Conservation (phyloP, 2,329 filamentous ascomycete genomes). For the Penicillium sp. region DNA sequence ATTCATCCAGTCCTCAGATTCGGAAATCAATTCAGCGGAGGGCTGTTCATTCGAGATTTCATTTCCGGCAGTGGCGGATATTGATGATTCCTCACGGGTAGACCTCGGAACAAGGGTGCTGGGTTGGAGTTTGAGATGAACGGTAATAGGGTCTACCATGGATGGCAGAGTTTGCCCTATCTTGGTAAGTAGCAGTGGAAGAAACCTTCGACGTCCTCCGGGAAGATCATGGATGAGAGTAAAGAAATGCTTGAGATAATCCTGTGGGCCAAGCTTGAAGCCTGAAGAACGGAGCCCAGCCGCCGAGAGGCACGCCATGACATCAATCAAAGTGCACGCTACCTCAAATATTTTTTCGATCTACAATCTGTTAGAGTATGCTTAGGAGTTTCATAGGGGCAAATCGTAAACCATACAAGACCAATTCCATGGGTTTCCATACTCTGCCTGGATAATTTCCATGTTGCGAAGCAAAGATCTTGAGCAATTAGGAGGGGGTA, state of each 20-base stretch:
- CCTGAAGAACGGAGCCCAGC: slow-evolving; percentile 59
- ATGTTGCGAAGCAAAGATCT: slow-evolving; percentile 63
- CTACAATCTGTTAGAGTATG: slow-evolving; percentile 32
- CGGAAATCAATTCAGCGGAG: neutral
- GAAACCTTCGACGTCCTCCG: slow-evolving; percentile 71
- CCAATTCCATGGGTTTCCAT: slow-evolving; percentile 74
- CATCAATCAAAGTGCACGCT: slow-evolving; percentile 68
- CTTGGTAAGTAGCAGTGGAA: slow-evolving; percentile 74
- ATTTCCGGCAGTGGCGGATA: neutral
- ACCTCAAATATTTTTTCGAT: slow-evolving; percentile 80
- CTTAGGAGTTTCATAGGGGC: neutral
- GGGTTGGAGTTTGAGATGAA: slow-evolving; percentile 19
- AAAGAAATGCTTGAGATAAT: slow-evolving; percentile 69
- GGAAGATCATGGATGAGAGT: slow-evolving; percentile 67
- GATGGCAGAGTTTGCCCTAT: slow-evolving; percentile 66
- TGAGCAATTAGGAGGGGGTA: slow-evolving; percentile 62
- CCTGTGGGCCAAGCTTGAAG: slow-evolving; percentile 66
- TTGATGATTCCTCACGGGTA: neutral
- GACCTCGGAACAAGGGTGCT: neutral
- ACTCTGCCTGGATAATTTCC: slow-evolving; percentile 67
- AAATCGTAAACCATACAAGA: slow-evolving; percentile 50
- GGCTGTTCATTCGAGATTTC: neutral
- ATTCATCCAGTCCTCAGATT: slow-evolving; percentile 1
- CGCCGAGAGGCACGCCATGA: slow-evolving; percentile 62
- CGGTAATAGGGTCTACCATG: slow-evolving; percentile 17